Evolutionary conservation across 345 rosid species (phyloP), one percentile per base, ranked within the genome.

Genomic region (Atalantia buxifolia): DNA sequence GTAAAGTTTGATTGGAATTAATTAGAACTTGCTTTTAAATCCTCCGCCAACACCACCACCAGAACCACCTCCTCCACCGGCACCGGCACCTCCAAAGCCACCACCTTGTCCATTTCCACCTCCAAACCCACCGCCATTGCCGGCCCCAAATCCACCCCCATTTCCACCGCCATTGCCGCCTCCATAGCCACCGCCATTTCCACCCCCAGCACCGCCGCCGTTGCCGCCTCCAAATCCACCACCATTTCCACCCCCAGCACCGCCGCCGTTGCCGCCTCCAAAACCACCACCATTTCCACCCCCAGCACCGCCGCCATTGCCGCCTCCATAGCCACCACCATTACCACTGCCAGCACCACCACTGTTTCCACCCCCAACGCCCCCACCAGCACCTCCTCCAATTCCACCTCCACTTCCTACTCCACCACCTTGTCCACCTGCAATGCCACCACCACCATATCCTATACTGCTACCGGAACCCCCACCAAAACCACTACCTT

Each of bases 91-190:
- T 1, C 82, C 83, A 12, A 2, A 24, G 1, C 83, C 83, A 4
- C 72, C 55, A 6, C 80, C 75, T 35, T 35, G 36, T 6, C 85
- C 83, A 5, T 7, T 48, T 4, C 86, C 86, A 14, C 6, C 64
- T 0, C 77, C 81, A 5, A 2, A 35, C 36, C 36, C 9, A 0
- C 82, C 80, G 36, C 36, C 36, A 6, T 35, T 35, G 7, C 36
- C 36, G 0, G 0, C 36, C 36, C 36, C 36, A 35, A 35, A 35
- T 0, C 36, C 36, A 1, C 36, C 36, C 1, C 40, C 8, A 7
- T 33, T 33, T 33, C 85, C 83, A 1, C 24, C 38, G 0, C 86
- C 83, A 2, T 3, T 9, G 0, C 80, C 82, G 0, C 25, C 53
- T 9, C 69, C 77, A 1, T 8, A 65, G 7, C 36, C 36, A 35